Evolutionary conservation across 192 early-diverging fungal genomes (phyloP).

Genomic region (Gonapodya sp.): DNA sequence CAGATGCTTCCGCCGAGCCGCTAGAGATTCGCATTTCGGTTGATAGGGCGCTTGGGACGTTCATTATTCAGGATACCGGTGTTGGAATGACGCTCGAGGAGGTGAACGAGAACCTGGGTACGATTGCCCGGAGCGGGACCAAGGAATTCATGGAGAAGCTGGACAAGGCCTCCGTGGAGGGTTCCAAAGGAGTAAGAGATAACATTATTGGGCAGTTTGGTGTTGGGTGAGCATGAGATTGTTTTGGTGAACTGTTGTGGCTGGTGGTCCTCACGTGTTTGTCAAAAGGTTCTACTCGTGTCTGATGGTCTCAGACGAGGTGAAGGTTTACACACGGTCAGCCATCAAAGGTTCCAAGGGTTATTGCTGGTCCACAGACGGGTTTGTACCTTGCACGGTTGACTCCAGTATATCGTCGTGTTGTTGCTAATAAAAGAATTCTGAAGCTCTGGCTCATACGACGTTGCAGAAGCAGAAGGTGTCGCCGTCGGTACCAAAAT

Average conservation of each 20-base stretch:
- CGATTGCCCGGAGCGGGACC: slow-evolving; percentile 14
- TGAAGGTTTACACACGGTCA: slow-evolving; percentile 19
- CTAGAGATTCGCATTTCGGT: slow-evolving; percentile 49
- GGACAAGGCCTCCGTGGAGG: slow-evolving; percentile 16
- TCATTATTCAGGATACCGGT: slow-evolving; percentile 37
- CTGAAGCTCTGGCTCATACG: slow-evolving; percentile 14
- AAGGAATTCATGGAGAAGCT: slow-evolving; percentile 14
- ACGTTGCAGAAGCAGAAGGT: slow-evolving; percentile 18
- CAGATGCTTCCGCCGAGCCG: slow-evolving; percentile 20
- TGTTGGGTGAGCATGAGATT: slow-evolving; percentile 21
- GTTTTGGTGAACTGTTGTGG: slow-evolving; percentile 45
- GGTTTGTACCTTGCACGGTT: not conserved
- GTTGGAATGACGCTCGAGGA: slow-evolving; percentile 16
- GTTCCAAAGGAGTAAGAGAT: slow-evolving; percentile 23
- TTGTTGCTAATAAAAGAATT: too few species aligned
- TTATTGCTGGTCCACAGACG: slow-evolving; percentile 22
- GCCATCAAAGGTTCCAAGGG: slow-evolving; percentile 14
- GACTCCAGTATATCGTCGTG: too few species aligned
- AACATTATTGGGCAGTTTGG: slow-evolving; percentile 18
- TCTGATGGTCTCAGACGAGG: slow-evolving; percentile 17
- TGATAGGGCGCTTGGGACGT: slow-evolving; percentile 34
- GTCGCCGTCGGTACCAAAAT: slow-evolving; percentile 16
- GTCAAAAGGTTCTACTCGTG: not conserved
- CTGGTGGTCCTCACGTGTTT: slow-evolving; percentile 7
- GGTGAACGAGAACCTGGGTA: slow-evolving; percentile 16